Evolutionary conservation across 2,329 filamentous ascomycete species (phyloP), one percentile per base, ranked within the genome.

Genomic region (Diaporthe sp.): DNA sequence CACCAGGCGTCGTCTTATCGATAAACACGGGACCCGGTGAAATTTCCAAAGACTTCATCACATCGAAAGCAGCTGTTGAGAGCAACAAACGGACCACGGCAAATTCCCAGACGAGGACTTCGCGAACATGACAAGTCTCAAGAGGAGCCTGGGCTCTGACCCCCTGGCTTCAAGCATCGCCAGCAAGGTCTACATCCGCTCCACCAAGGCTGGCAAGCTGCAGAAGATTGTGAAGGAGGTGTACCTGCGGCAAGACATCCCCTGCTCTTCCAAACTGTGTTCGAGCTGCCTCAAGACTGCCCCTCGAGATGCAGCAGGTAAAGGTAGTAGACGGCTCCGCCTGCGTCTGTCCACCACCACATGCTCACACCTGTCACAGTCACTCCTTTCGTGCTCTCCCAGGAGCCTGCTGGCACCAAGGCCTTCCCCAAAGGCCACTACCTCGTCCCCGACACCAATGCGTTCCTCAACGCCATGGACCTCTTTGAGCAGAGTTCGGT

Each of bases 201-300:
- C 97, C 35, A 97, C 96, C 63, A 96, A 94, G 84, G 97, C 92
- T 84, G 97, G 97, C 84, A 98, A 98, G 86, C 96, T 98, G 75
- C 97, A 98, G 84, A 99, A 99, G 88, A 97, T 99, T 81, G 97
- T 99, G 78, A 92, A 96, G 80, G 97, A 99, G 87, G 90, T 98
- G 77, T 99, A 99, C 84, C 89, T 99, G 76, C 92, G 97, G 83
- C 94, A 96, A 85, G 97, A 99, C 83, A 98, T 99, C 81, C 96
- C 97, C 66, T 99, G 97, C 86, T 98, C 96, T 44, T 98, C 96
- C 35, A 94, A 93, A 83, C 87, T 99, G 58, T 99, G 97, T 86
- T 89, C 89, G 76, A 85, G 84, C 80, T 99, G 97, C 83, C 88
- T 94, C 58, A 88, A 91, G 61, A 90, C 87, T 77, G 94, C 95